Base-by-base conservation (phyloP, 345 rosid genomes). In the Euphorbia peplus region DNA sequence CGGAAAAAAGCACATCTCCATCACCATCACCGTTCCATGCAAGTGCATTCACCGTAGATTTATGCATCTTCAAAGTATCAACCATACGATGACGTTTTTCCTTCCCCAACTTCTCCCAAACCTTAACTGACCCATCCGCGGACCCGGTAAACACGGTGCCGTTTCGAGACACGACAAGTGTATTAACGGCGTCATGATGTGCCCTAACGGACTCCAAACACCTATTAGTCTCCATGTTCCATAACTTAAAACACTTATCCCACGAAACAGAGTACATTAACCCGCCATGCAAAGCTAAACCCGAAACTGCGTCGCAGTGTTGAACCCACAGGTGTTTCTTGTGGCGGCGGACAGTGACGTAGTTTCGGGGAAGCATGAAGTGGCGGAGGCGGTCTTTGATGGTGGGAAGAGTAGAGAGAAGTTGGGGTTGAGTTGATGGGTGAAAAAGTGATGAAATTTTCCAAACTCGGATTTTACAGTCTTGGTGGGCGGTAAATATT, bases 401-500 rank as follows among this genome's bases (percentile, higher is more conserved):
- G 0, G 84, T 84, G 8, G 86, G 88, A 22, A 84, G 81, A 4
- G 86, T 82, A 39, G 78, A 71, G 25, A 80, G 50, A n/a, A 78
- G 83, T 0, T 52, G 75, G 71, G 78, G 83, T 3, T 69, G 67
- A 55, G 58, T 71, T 8, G 75, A 70, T 0, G 64, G 48, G 3
- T 47, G 30, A 22, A 50, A 32, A 2, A 41, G 30, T 12, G 65
- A 44, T 12, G 65, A 44, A 35, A 80, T 22, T 53, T 64, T 22
- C 88, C 85, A 82, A 26, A 80, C 77, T 25, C 88, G 64, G 68
- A 82, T 82, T 67, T 78, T 82, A 42, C 81, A 78, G 39, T 84
- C 88, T 30, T 84, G 88, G 55, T 84, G 88, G 21, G 88, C 83
- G 0, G 86, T 82, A 82, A 82, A 82, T 76, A 85, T 68, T 48